Percentiles rank a stretch among this genome's conserved stretches.
These are phyloP conservation scores for Otatea glauca DNA, from an alignment of 176 grass and related monocot genomes.

Conservation along the genomic window DNA sequence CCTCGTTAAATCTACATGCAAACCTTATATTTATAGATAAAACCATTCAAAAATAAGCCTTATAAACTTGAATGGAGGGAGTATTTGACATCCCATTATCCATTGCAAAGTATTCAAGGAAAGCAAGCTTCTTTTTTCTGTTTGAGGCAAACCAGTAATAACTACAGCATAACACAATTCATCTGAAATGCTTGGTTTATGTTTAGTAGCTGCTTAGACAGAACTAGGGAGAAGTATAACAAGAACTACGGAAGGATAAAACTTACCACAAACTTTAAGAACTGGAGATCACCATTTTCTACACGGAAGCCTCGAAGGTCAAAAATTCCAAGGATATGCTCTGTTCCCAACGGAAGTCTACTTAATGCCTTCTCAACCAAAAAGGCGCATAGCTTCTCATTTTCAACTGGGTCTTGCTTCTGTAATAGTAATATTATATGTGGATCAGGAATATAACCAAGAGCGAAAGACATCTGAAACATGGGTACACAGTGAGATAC, in stretches of 20 bases:
- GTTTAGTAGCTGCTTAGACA: not conserved
- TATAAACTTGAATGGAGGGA: too few species aligned
- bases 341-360: slow-evolving; percentile 66
- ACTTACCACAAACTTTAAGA: slow-evolving; percentile 91
- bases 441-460: not conserved
- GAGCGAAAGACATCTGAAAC: not conserved
- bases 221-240: not conserved
- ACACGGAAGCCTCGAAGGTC: slow-evolving; percentile 68
- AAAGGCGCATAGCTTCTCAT: slow-evolving; percentile 81
- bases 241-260: not conserved
- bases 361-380: slow-evolving; percentile 83
- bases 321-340: slow-evolving; percentile 85
- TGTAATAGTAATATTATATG: slow-evolving; percentile 44
- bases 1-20: too few species aligned
- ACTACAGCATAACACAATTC: not conserved
- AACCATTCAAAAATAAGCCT: too few species aligned
- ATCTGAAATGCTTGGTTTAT: not conserved
- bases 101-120: not conserved
- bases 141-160: slow-evolving; percentile 6
- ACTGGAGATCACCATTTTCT: slow-evolving; percentile 80
- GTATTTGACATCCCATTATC: not conserved
- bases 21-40: too few species aligned
- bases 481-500: not conserved
- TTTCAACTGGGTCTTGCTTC: slow-evolving; percentile 70
- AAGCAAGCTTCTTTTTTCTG: not conserved